phyloP scores from a whole-genome alignment of 2,329 filamentous ascomycete species.

The Paraphoma sp. region DNA sequence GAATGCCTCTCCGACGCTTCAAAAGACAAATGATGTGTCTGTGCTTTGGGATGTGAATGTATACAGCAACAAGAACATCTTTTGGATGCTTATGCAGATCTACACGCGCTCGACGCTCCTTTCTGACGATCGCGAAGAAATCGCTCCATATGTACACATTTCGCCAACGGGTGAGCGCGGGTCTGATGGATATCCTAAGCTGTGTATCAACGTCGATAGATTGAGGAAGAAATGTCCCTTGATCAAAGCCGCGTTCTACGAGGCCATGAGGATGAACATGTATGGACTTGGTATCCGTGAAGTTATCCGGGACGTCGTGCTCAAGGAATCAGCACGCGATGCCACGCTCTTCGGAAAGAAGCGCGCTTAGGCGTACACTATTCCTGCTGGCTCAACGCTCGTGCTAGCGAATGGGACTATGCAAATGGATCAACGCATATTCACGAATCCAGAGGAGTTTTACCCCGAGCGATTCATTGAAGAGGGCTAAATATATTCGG shows the following conservation, averaged over 20 bases:
- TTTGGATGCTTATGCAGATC: constrained; percentile 59
- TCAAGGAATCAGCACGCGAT: constrained; percentile 14
- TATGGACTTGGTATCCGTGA: constrained; percentile 16
- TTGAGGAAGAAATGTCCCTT: constrained; percentile 15
- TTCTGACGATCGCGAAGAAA: constrained; percentile 54
- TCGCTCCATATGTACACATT: constrained; percentile 52
- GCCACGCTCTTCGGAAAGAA: constrained; percentile 18
- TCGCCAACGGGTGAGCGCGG: constrained; percentile 11
- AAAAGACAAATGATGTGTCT: constrained; percentile 18
- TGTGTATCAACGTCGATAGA: constrained; percentile 17
- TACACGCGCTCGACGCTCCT: constrained; percentile 51
- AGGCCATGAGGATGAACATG: constrained; percentile 22
- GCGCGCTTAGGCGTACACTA: constrained; percentile 15
- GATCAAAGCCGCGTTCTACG: constrained; percentile 17
- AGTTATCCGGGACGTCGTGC: constrained; percentile 12
- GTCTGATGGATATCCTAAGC: constrained; percentile 8
- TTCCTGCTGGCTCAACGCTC: constrained; percentile 16
- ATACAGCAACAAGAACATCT: constrained; percentile 33
- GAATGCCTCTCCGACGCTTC: constrained; percentile 9
- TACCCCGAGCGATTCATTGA: constrained; percentile 15
- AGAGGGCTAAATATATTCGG: no score
- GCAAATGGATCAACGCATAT: constrained; percentile 22
- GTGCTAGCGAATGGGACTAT: constrained; percentile 18
- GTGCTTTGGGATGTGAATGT: constrained; percentile 20
- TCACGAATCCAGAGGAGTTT: constrained; percentile 16